These are phyloP conservation scores for Leishmania amazonensis DNA, from an alignment of 208 protist species.

Conservation along the genomic window DNA sequence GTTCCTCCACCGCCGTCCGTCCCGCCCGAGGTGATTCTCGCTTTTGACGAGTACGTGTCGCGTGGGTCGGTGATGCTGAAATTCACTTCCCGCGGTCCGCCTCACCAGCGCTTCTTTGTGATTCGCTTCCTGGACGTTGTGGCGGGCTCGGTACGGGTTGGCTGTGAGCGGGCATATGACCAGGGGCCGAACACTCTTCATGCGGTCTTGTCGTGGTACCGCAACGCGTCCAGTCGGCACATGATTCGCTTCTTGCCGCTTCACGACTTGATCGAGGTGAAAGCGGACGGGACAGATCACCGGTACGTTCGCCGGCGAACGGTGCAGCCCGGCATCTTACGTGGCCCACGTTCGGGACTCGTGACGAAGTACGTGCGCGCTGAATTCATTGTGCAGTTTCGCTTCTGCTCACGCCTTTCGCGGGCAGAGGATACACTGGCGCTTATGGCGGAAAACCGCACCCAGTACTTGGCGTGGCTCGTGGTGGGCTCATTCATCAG, in stretches of 20 bases:
- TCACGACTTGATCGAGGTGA: constrained; percentile 49
- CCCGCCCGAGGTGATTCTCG: constrained; percentile 62
- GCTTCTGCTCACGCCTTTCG: constrained; percentile 45
- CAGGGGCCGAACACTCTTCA: constrained; percentile 20
- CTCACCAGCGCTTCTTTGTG: constrained; percentile 64
- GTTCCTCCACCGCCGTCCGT: constrained; percentile 34
- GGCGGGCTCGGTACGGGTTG: background rate
- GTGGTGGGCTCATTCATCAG: constrained; percentile 71
- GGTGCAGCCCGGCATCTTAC: constrained; percentile 42
- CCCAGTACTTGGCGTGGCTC: constrained; percentile 57
- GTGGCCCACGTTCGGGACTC: constrained; percentile 29
- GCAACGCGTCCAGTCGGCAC: constrained; percentile 33
- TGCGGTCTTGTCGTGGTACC: constrained; percentile 59
- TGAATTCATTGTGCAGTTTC: constrained; percentile 60
- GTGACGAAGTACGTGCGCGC: constrained; percentile 46
- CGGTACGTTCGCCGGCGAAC: constrained; percentile 50
- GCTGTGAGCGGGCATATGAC: background rate
- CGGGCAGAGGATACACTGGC: constrained; percentile 55
- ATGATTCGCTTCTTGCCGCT: constrained; percentile 70
- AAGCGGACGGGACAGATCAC: constrained; percentile 43
- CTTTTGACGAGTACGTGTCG: constrained; percentile 69
- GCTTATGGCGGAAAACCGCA: constrained; percentile 48
- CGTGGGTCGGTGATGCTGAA: constrained; percentile 56
- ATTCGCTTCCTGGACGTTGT: constrained; percentile 59
- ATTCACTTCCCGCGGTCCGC: constrained; percentile 50